Conservation (phyloP, 176 grass and related monocot species). For the Guadua angustifolia region DNA sequence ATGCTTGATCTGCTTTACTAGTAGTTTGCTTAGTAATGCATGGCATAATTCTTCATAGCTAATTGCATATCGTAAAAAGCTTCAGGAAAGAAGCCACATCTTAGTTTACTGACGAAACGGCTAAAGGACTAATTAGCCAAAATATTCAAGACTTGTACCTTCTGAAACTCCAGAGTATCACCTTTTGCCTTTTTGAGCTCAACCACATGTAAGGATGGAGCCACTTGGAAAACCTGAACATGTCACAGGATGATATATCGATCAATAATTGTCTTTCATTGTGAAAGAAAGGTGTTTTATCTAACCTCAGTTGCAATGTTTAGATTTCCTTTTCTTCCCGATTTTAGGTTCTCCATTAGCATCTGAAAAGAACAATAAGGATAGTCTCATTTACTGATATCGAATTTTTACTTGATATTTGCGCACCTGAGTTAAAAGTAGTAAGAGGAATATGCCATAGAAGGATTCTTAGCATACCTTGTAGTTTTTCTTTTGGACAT, state of each 20-base stretch:
- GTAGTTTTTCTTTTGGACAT: conserved; percentile 89
- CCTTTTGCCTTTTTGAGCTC: conserved; percentile 87
- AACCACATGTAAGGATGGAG: conserved; percentile 84
- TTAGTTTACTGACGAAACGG: too few relatives aligned
- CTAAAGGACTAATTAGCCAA: background rate
- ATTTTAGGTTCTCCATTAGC: conserved; percentile 75
- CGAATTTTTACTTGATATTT: background rate
- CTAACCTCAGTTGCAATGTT: conserved; percentile 86
- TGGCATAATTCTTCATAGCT: background rate
- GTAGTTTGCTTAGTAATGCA: background rate
- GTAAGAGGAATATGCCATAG: conserved; percentile 4
- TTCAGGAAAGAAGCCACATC: too few relatives aligned
- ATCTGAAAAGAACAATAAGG: conserved; percentile 57
- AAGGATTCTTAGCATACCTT: conserved; percentile 57
- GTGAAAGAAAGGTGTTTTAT: conserved; percentile 20
- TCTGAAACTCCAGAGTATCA: conserved; percentile 91
- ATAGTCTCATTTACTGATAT: background rate
- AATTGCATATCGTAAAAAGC: too few relatives aligned
- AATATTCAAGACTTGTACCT: conserved; percentile 46
- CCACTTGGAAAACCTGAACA: conserved; percentile 86
- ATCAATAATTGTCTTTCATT: background rate
- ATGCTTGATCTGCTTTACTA: too few relatives aligned
- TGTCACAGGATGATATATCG: conserved; percentile 5
- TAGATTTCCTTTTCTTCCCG: conserved; percentile 88
- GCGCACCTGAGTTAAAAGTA: background rate